These are phyloP conservation scores for Reticulascus tulasneorum DNA, from an alignment of 2,329 filamentous ascomycete species.

Conservation along the genomic window DNA sequence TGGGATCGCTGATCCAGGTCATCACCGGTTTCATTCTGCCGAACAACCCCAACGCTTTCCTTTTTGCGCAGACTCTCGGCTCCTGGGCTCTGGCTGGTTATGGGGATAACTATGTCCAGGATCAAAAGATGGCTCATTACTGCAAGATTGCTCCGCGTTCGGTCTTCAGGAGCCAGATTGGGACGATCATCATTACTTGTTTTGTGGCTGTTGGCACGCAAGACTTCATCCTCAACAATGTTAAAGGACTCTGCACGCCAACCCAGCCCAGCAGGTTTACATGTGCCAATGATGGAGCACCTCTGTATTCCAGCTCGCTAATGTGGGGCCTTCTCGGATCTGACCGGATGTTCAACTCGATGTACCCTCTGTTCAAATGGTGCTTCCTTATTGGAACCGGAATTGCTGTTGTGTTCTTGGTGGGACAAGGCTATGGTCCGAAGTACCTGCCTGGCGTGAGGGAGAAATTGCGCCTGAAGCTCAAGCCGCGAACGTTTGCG, in stretches of 20 bases:
- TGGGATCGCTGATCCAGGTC: constrained; percentile 38
- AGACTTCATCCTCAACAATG: constrained; percentile 36
- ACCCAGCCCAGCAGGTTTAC: constrained; percentile 28
- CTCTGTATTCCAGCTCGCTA: constrained; percentile 24
- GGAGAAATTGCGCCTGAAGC: constrained; percentile 24
- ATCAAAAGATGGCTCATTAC: constrained; percentile 29
- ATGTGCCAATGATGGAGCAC: constrained; percentile 24
- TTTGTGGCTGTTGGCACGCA: constrained; percentile 37
- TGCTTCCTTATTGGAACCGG: constrained; percentile 37
- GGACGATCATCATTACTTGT: constrained; percentile 34
- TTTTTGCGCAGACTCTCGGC: constrained; percentile 15
- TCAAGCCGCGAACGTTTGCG: constrained; percentile 27
- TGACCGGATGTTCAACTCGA: constrained; percentile 32
- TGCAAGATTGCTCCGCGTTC: constrained; percentile 27
- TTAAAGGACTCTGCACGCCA: constrained; percentile 26
- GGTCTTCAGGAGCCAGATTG: constrained; percentile 35
- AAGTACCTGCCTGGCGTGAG: constrained; percentile 28
- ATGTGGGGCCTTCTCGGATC: constrained; percentile 24
- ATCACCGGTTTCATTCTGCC: constrained; percentile 39
- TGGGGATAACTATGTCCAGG: constrained; percentile 32
- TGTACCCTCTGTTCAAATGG: constrained; percentile 40
- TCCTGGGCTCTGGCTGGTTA: constrained; percentile 35
- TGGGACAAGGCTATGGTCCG: constrained; percentile 28
- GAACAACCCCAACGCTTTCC: constrained; percentile 27
- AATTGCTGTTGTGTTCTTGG: constrained; percentile 32